phyloP scores from a whole-genome alignment of 169 alveolate species.

The Plasmodium malariae region DNA sequence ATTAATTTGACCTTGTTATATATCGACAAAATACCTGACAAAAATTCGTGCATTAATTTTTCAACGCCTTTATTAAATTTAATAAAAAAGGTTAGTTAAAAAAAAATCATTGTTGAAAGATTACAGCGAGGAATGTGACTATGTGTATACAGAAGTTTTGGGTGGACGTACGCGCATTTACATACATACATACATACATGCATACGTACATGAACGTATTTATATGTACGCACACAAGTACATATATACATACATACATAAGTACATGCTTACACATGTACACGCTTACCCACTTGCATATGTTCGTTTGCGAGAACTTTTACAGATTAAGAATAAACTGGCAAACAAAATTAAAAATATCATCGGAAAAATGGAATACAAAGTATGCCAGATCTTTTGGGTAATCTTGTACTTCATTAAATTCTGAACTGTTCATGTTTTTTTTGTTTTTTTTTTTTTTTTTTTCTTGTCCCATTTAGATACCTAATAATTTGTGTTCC shows the following conservation, averaged over 20 bases:
- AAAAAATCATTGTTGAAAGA: neutral
- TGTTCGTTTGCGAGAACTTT: too few relatives aligned
- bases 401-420: neutral
- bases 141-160: too few relatives aligned
- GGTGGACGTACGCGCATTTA: too few relatives aligned
- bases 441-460: neutral
- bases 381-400: constrained; percentile 77
- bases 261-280: neutral
- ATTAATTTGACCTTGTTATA: constrained; percentile 41
- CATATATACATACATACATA: neutral
- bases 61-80: constrained; percentile 15
- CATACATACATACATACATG: too few relatives aligned
- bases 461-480: neutral
- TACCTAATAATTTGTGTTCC: neutral
- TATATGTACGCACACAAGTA: too few relatives aligned
- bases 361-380: constrained; percentile 59
- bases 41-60: neutral
- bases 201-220: too few relatives aligned
- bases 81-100: constrained; percentile 18
- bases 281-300: too few relatives aligned
- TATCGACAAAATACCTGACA: constrained; percentile 28
- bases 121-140: too few relatives aligned
- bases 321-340: constrained; percentile 63
- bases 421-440: neutral
- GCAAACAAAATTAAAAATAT: constrained; percentile 51